Evolutionary conservation across 495 filamentous ascomycete genomes (phyloP).

Genomic region (Trichoderma erinaceum): DNA sequence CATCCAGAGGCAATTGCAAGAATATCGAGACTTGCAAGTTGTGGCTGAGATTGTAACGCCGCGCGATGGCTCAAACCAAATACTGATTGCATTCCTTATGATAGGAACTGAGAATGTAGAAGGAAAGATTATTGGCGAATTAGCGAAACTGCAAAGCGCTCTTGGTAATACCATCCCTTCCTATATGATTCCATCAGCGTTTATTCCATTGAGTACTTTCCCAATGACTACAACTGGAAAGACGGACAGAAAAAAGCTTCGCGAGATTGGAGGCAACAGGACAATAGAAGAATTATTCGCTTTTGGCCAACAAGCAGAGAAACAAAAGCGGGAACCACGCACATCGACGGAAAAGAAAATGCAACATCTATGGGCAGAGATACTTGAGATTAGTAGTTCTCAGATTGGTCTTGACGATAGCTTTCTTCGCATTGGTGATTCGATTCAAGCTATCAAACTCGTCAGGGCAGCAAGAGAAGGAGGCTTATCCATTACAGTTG

Average conservation of each 20-base stretch:
- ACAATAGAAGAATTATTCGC: background rate
- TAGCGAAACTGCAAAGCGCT: background rate
- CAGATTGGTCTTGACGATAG: background rate
- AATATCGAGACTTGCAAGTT: conserved; percentile 17
- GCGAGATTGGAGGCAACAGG: background rate
- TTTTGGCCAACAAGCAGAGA: no score
- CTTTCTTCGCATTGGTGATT: background rate
- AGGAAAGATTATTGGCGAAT: background rate
- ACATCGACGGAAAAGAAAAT: background rate
- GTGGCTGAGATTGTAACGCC: background rate
- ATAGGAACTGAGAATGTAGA: background rate
- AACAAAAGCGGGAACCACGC: no score
- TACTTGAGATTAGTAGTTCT: background rate
- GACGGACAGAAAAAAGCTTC: background rate
- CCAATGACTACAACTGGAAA: background rate
- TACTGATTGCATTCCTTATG: background rate
- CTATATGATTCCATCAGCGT: background rate
- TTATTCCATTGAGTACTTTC: background rate
- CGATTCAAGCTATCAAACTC: background rate
- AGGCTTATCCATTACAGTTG: background rate
- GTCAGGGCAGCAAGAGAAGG: background rate
- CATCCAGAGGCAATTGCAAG: background rate
- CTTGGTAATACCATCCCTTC: background rate
- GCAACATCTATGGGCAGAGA: background rate
- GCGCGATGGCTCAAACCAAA: background rate